phyloP scores from a whole-genome alignment of 352 stramenopile genomes.

The Thalassiosira livingstoniorum region DNA sequence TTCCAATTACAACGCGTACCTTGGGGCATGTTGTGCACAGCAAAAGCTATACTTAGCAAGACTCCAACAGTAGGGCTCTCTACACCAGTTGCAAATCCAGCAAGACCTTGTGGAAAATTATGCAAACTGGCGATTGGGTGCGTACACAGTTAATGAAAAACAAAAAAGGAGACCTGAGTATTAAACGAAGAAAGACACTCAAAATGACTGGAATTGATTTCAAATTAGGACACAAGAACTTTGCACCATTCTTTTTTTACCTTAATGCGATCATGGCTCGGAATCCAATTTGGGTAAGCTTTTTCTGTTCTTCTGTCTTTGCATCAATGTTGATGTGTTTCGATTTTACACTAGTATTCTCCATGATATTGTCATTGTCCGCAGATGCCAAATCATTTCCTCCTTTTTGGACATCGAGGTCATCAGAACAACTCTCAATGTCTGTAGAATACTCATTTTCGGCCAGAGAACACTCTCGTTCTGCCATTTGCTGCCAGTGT shows the following conservation, averaged over 20 bases:
- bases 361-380: too few relatives aligned
- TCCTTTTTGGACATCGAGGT: too few relatives aligned
- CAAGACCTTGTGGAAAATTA: slow-evolving; percentile 95
- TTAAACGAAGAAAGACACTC: slow-evolving; percentile 69
- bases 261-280: not conserved
- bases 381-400: too few relatives aligned
- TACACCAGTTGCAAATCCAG: slow-evolving; percentile 93
- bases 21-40: slow-evolving; percentile 97
- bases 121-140: slow-evolving; percentile 80
- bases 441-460: too few relatives aligned
- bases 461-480: too few relatives aligned
- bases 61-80: slow-evolving; percentile 90
- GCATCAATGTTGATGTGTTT: too few relatives aligned
- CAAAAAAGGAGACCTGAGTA: not conserved
- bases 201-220: slow-evolving; percentile 92
- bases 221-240: slow-evolving; percentile 87
- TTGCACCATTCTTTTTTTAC: not conserved
- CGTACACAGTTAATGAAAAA: not conserved
- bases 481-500: too few relatives aligned
- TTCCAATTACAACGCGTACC: too few relatives aligned
- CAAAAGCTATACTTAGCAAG: slow-evolving; percentile 93
- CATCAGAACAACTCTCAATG: too few relatives aligned
- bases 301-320: too few relatives aligned
- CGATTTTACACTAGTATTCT: too few relatives aligned
- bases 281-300: too few relatives aligned